Evolutionary conservation across 257 asterid genomes (phyloP).

Genomic region (Solanum tarapatanum): DNA sequence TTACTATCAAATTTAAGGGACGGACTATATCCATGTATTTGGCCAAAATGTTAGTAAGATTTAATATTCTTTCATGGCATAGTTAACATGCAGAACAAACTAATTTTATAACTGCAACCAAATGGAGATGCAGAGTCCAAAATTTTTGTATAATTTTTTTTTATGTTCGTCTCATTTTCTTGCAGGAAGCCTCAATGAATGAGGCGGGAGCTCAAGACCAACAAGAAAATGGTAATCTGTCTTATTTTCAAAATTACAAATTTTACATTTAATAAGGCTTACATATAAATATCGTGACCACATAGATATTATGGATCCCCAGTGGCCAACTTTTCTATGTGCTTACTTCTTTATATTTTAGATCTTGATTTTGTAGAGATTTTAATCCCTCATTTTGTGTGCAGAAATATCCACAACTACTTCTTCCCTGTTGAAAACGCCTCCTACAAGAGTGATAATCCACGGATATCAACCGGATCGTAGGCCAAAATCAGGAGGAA

Average conservation of each 20-base stretch:
- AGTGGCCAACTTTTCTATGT: neutral
- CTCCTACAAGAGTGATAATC: slow-evolving; percentile 54
- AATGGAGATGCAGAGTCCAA: neutral
- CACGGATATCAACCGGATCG: slow-evolving; percentile 76
- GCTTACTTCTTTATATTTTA: neutral
- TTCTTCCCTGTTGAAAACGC: slow-evolving; percentile 11
- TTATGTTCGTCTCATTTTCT: neutral
- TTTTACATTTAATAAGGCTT: neutral
- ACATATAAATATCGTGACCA: neutral
- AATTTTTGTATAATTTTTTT: neutral
- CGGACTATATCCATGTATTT: neutral
- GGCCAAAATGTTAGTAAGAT: neutral
- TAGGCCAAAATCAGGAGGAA: slow-evolving; percentile 29
- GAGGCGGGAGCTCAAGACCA: slow-evolving; percentile 26
- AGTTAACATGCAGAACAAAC: neutral
- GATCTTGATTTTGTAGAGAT: neutral
- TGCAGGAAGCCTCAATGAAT: slow-evolving; percentile 29
- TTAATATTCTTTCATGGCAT: neutral
- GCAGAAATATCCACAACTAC: slow-evolving; percentile 10
- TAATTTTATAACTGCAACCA: neutral
- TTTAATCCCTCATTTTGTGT: slow-evolving; percentile 15
- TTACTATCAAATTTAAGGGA: neutral
- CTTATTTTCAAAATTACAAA: neutral
- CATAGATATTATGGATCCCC: neutral
- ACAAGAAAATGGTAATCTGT: slow-evolving; percentile 24